Evolutionary conservation across 768 basidiomycete species (phyloP).

Genomic region (Lyophyllum decastes): DNA sequence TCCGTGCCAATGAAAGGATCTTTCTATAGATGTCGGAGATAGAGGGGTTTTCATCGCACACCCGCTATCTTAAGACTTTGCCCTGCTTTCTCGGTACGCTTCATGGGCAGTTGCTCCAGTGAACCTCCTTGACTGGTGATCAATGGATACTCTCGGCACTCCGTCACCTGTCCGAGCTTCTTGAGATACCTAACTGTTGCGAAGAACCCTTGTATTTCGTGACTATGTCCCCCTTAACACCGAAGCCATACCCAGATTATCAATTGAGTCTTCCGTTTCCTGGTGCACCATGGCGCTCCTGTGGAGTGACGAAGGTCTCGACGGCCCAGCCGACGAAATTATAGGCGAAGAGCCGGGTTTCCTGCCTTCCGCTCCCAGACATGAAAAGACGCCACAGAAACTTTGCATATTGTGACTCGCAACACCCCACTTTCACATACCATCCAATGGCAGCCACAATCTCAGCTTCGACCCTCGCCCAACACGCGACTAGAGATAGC

Average conservation of each 20-base stretch:
- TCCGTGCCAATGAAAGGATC: background rate
- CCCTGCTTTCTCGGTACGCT: too few relatives aligned
- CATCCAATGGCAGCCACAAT: constrained; percentile 1
- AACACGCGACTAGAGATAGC: constrained; percentile 54
- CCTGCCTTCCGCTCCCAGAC: constrained; percentile 4
- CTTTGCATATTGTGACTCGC: background rate
- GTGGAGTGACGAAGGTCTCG: background rate
- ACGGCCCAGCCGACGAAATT: background rate
- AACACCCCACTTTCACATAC: background rate
- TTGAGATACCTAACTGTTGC: background rate
- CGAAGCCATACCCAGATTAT: background rate
- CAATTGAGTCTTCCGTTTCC: background rate
- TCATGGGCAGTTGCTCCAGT: background rate
- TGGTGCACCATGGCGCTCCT: constrained; percentile 3
- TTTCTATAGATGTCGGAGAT: background rate
- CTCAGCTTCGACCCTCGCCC: constrained; percentile 34
- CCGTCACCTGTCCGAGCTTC: constrained; percentile 2
- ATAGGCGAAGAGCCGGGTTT: background rate
- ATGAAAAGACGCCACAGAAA: constrained; percentile 4
- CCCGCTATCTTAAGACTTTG: background rate
- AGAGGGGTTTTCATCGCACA: background rate
- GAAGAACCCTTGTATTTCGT: background rate
- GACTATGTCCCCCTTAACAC: constrained; percentile 9
- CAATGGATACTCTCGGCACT: constrained; percentile 2
- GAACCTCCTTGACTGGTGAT: background rate